A percentile compares a stretch with the other conserved stretches of the same genome.
phyloP scores from a whole-genome alignment of 2,329 filamentous ascomycete genomes.

The Erysiphe pulchra region DNA sequence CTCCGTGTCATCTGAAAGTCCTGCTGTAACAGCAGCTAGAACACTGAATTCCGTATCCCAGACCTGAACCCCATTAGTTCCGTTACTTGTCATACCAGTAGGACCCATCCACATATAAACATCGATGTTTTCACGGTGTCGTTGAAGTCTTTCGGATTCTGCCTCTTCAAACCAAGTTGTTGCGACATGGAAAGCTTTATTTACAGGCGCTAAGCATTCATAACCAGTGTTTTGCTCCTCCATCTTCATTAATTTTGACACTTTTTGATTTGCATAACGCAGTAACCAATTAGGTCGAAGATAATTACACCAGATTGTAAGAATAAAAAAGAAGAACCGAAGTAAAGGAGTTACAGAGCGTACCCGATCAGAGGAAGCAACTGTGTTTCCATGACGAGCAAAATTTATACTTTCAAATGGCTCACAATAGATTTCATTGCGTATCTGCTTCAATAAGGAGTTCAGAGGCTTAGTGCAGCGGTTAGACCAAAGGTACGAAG shows the following conservation, averaged over 20 bases:
- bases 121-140: conserved; percentile 56
- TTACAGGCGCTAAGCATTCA: conserved; percentile 68
- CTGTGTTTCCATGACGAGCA: conserved; percentile 53
- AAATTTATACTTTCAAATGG: conserved; percentile 60
- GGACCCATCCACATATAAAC: conserved; percentile 82
- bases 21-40: conserved; percentile 56
- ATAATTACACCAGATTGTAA: too few relatives aligned
- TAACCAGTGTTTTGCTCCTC: conserved; percentile 88
- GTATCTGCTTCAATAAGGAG: conserved; percentile 43
- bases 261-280: conserved; percentile 21
- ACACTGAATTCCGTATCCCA: conserved; percentile 91
- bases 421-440: conserved; percentile 60
- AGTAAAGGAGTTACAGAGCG: too few relatives aligned
- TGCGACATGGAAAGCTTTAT: conserved; percentile 63
- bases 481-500: conserved; percentile 76
- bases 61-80: conserved; percentile 91
- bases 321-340: too few relatives aligned
- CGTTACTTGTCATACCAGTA: conserved; percentile 84
- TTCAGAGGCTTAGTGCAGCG: conserved; percentile 55
- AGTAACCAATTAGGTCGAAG: too few relatives aligned
- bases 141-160: conserved; percentile 40
- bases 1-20: conserved; percentile 47
- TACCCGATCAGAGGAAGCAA: conserved; percentile 39
- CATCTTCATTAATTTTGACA: conserved; percentile 60
- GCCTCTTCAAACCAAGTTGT: conserved; percentile 72